Percentiles rank a stretch among this genome's conserved stretches.
Conservation (phyloP, 1,284 basidiomycete genomes). For the Ceratorhiza oryzae-sativae region DNA sequence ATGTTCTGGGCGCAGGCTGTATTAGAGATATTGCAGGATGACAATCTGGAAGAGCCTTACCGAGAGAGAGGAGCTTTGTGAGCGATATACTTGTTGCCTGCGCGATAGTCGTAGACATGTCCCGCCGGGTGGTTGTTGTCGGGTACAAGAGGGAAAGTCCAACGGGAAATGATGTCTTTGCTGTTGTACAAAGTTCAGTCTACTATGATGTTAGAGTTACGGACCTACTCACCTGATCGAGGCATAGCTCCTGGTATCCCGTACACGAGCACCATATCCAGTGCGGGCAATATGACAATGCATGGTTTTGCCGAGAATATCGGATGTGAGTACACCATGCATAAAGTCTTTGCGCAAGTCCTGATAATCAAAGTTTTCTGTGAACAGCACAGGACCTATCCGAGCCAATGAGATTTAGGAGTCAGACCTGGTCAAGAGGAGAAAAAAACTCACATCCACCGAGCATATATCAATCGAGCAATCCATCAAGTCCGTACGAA, state of each 20-base stretch:
- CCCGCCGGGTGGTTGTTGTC: slow-evolving; percentile 89
- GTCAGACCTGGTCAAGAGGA: slow-evolving; percentile 14
- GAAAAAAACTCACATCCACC: slow-evolving; percentile 68
- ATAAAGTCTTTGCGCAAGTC: slow-evolving; percentile 93
- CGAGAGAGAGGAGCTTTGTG: slow-evolving; percentile 77
- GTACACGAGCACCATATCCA: slow-evolving; percentile 87
- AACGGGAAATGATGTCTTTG: slow-evolving; percentile 89
- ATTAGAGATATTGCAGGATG: slow-evolving; percentile 50
- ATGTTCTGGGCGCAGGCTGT: slow-evolving; percentile 57
- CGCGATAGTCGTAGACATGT: slow-evolving; percentile 79
- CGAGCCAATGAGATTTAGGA: slow-evolving; percentile 21
- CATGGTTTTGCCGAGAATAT: slow-evolving; percentile 94
- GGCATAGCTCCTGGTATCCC: slow-evolving; percentile 89
- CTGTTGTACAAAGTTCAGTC: slow-evolving; percentile 54
- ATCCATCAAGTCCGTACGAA: slow-evolving; percentile 87
- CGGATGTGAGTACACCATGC: slow-evolving; percentile 94
- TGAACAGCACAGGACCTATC: slow-evolving; percentile 93
- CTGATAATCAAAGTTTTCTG: slow-evolving; percentile 98
- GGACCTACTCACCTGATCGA: slow-evolving; percentile 70
- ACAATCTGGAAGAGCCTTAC: slow-evolving; percentile 54
- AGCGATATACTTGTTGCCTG: slow-evolving; percentile 87
- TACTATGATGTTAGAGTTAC: slow-evolving; percentile 23
- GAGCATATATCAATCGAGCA: slow-evolving; percentile 92
- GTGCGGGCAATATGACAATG: slow-evolving; percentile 86
- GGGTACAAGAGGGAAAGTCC: slow-evolving; percentile 94